Evolutionary conservation across 257 asterid genomes (phyloP).

Genomic region (Penstemon barbatus): DNA sequence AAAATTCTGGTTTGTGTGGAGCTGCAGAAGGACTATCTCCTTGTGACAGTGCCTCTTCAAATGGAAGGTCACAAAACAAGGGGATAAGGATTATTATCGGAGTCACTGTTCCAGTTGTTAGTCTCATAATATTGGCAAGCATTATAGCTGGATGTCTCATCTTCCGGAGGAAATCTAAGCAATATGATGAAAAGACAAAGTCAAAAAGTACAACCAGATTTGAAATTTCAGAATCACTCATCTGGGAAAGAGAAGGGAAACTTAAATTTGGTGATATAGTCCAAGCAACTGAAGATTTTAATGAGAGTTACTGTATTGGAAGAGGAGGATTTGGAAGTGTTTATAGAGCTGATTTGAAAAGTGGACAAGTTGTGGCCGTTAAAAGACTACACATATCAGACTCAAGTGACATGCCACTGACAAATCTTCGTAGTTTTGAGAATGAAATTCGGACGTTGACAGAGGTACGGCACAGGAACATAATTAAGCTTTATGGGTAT

Average conservation of each 20-base stretch:
- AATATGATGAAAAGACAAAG: slow-evolving; percentile 50
- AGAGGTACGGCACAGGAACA: slow-evolving; percentile 86
- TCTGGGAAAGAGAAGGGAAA: slow-evolving; percentile 81
- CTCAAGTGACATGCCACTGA: slow-evolving; percentile 50
- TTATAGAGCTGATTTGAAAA: slow-evolving; percentile 60
- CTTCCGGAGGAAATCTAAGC: slow-evolving; percentile 37
- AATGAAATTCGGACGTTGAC: slow-evolving; percentile 81
- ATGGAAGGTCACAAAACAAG: slow-evolving; percentile 36
- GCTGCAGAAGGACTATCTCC: slow-evolving; percentile 49
- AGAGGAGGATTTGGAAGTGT: slow-evolving; percentile 88
- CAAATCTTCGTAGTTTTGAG: slow-evolving; percentile 58
- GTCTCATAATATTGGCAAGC: slow-evolving; percentile 46
- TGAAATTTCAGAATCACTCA: slow-evolving; percentile 48
- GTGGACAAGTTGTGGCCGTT: slow-evolving; percentile 71
- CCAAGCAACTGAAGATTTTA: slow-evolving; percentile 69
- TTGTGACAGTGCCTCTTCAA: slow-evolving; percentile 37
- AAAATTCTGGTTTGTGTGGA: slow-evolving; percentile 72
- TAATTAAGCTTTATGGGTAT: slow-evolving; percentile 81
- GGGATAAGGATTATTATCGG: slow-evolving; percentile 44
- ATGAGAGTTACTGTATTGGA: slow-evolving; percentile 70
- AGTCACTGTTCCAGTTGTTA: slow-evolving; percentile 47
- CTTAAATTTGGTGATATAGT: slow-evolving; percentile 71
- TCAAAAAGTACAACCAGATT: slow-evolving; percentile 25
- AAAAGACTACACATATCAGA: slow-evolving; percentile 70
- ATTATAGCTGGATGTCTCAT: slow-evolving; percentile 33